Evolutionary conservation across 495 filamentous ascomycete species (phyloP), one percentile per base, ranked within the genome.

Genomic region (Trichoderma erinaceum): DNA sequence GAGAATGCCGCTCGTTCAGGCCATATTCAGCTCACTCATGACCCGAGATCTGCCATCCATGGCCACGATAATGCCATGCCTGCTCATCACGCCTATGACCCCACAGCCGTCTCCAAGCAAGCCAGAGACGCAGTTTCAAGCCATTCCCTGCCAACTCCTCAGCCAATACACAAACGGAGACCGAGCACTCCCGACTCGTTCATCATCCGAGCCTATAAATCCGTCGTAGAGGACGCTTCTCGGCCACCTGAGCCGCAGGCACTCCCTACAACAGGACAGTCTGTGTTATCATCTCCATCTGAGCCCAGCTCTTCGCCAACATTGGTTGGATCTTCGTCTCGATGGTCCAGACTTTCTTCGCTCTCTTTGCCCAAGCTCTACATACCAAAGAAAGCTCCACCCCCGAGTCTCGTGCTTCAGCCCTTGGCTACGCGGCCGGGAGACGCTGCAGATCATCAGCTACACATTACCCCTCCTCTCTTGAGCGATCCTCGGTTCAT

Each of bases 11-110:
- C 50, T 56, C 71, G 46, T 68, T 18, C 16, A 68, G 67, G 21
- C 68, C 68, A 58, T 12, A 50, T 6, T 67, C 64, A 61, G 63
- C 44, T 67, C 66, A 50, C 68, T 16, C 41, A 64, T 13, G 27
- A 70, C n/a, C 68, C 70, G 10, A 74, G 66, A 65, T 52, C 69
- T 18, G 43, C 41, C 23, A 50, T 43, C 8, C 48, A 41, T 70
- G 41, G 67, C 58, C 68, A 67, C 68, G 56, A 69, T 44, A 73
- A 66, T 69, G 74, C 74, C 25, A 75, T 82, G 70, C 81, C 80
- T n/a, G 76, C 79, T 6, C 81, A 82, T 64, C 80, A 80, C 16
- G 81, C 81, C n/a, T 83, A 83, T 68, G 73, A 82, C 23, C 79
- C 81, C 1, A 70, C 70, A 12, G 71, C 75, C 3, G 63, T 77